Base-by-base conservation (phyloP, 2,329 filamentous ascomycete species). In the Aureobasidium leucospermi region DNA sequence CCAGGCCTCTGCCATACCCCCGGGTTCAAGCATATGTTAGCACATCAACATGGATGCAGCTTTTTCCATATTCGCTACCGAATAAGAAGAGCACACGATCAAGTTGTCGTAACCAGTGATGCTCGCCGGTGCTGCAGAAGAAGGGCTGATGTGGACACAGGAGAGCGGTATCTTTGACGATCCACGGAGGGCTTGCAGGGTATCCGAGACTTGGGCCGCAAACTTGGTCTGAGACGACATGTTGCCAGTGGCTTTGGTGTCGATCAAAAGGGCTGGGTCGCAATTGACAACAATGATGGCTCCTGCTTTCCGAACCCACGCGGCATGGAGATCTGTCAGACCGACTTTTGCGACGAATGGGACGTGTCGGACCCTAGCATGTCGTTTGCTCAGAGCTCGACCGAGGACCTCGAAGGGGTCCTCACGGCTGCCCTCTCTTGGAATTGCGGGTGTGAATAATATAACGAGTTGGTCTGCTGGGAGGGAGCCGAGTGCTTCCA, bases 331-430 rank as follows among this genome's bases (percentile, higher is more conserved):
- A 23, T 79, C 77, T 2, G 84, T 87, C 69, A 89, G 83, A 43
- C 86, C 86, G 60, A 78, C 72, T 56, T 79, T 78, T 48, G 83
- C 81, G 5, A 84, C 82, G 67, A 89, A 92, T 6, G 88, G 87
- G 45, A 90, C 82, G 68, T 91, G 88, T 19, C 85, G 82, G 62
- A 91, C 78, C 70, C 78, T 79, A 2, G 79, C 74, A 67, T 88
- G 85, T 64, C 81, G 77, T 51, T 73, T 75, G 51, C 83, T 81
- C 51, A 92, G 71, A 46, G 83, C 81, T 63, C 80, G 79, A 19
- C 88, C 88, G 16, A 92, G 75, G 13, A 81, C 79, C 70, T 91
- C 87, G 67, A 91, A 91, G 0, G 88, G 88, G 68, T 92, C 88
- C 66, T 73, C 77, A 10, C 60, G 60, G 43, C 60, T 16, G 42